Conservation (phyloP, 2,329 filamentous ascomycete genomes). For the Colletotrichum tanaceti region DNA sequence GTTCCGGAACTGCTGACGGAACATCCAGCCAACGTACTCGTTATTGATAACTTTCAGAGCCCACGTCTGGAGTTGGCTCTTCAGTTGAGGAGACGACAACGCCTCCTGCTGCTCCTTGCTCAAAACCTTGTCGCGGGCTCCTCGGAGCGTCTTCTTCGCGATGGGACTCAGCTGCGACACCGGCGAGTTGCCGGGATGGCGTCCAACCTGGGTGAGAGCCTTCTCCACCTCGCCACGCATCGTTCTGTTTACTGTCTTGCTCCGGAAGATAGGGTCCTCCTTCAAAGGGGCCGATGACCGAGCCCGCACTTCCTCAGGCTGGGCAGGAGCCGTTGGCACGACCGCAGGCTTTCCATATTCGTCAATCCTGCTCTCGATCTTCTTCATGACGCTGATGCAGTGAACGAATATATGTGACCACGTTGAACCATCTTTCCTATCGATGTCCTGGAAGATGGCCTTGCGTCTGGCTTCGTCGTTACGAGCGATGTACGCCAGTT, state of each 20-base stretch:
- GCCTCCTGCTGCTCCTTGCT: conserved; percentile 66
- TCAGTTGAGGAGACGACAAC: conserved; percentile 61
- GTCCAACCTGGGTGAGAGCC: conserved; percentile 56
- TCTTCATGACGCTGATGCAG: conserved; percentile 76
- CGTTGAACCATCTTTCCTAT: conserved; percentile 80
- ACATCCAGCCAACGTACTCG: conserved; percentile 71
- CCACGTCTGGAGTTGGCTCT: conserved; percentile 60
- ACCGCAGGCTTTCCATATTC: conserved; percentile 63
- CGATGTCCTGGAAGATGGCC: conserved; percentile 87
- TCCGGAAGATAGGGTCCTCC: conserved; percentile 60
- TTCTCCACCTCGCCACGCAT: conserved; percentile 60
- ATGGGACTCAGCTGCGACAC: conserved; percentile 62
- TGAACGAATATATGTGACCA: conserved; percentile 82
- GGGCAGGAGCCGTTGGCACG: conserved; percentile 48
- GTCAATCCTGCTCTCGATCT: conserved; percentile 75
- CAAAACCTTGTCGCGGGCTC: conserved; percentile 61
- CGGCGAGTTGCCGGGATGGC: conserved; percentile 61
- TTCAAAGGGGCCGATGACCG: conserved; percentile 55
- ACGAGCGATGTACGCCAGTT: conserved; percentile 82
- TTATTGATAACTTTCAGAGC: conserved; percentile 59
- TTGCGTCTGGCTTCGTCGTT: conserved; percentile 80
- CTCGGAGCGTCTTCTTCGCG: conserved; percentile 61
- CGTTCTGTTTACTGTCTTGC: conserved; percentile 50
- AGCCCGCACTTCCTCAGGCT: conserved; percentile 49
- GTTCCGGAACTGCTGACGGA: conserved; percentile 76